Evolutionary conservation across 2,329 filamentous ascomycete genomes (phyloP).

Genomic region (Fusarium sp.): DNA sequence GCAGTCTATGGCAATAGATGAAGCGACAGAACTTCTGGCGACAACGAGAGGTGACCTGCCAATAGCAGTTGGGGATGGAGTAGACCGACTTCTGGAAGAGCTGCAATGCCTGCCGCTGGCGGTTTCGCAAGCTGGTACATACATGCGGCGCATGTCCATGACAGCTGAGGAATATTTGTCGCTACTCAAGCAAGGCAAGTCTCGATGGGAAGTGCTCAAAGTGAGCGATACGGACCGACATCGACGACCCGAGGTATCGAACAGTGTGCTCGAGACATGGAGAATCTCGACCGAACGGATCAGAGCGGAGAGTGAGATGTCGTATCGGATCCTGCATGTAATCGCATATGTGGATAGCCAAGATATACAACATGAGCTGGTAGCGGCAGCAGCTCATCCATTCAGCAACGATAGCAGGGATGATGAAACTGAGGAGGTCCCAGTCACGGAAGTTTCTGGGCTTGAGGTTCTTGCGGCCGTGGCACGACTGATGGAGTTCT

Average conservation of each 20-base stretch:
- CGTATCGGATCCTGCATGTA: not conserved
- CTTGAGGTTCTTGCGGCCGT: not conserved
- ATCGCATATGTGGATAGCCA: not conserved
- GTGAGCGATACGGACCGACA: not conserved
- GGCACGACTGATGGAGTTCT: not conserved
- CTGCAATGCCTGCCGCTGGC: not conserved
- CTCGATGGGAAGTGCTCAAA: not conserved
- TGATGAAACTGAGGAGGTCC: too few species aligned
- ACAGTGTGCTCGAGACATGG: slow-evolving; percentile 6
- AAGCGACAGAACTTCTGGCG: not conserved
- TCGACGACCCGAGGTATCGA: not conserved
- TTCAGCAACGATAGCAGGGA: fast-evolving
- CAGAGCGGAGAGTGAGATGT: not conserved
- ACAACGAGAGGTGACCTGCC: fast-evolving
- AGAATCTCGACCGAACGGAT: not conserved
- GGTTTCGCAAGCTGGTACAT: not conserved
- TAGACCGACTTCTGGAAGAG: not conserved
- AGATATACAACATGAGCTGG: not conserved
- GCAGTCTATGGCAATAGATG: not conserved
- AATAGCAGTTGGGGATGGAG: fast-evolving
- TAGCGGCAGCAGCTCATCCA: not conserved
- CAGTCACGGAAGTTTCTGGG: not conserved
- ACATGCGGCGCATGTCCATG: not conserved
- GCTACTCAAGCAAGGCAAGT: not conserved
- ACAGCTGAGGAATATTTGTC: not conserved